phyloP scores from a whole-genome alignment of 345 rosid genomes.

The Reutealis trisperma region DNA sequence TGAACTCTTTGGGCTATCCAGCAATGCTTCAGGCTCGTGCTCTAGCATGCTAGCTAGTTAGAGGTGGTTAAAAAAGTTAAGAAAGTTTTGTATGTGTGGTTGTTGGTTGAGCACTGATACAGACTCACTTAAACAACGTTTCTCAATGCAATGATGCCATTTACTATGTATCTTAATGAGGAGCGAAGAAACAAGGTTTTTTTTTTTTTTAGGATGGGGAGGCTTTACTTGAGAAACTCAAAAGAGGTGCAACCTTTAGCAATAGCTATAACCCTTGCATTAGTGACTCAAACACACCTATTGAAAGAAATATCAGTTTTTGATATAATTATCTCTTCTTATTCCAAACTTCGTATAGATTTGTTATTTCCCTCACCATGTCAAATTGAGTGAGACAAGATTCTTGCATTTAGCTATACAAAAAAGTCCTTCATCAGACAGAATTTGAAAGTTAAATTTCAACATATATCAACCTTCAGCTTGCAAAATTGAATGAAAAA shows the following conservation, averaged over 20 bases:
- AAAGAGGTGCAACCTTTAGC: conserved; percentile 77
- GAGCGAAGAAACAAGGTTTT: background rate
- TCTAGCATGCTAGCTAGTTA: background rate
- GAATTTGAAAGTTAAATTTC: conserved; percentile 51
- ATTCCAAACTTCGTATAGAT: conserved; percentile 1
- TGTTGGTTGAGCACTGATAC: background rate
- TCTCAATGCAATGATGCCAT: background rate
- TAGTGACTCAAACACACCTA: conserved; percentile 87
- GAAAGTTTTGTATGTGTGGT: background rate
- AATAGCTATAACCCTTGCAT: conserved; percentile 67
- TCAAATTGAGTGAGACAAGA: conserved; percentile 71
- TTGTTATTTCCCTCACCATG: conserved; percentile 58
- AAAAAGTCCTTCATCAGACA: conserved; percentile 81
- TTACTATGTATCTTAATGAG: background rate
- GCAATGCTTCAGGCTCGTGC: too few species aligned
- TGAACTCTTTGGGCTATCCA: background rate
- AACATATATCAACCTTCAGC: conserved; percentile 11
- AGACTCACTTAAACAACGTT: background rate
- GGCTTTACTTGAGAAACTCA: conserved; percentile 70
- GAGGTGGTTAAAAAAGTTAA: background rate
- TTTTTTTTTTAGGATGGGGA: too few species aligned
- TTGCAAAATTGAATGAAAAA: conserved; percentile 1
- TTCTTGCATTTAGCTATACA: conserved; percentile 72
- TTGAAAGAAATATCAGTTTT: conserved; percentile 13
- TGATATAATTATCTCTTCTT: conserved; percentile 13